Conservation (phyloP, 495 filamentous ascomycete species). For the Haplographium delicatum region DNA sequence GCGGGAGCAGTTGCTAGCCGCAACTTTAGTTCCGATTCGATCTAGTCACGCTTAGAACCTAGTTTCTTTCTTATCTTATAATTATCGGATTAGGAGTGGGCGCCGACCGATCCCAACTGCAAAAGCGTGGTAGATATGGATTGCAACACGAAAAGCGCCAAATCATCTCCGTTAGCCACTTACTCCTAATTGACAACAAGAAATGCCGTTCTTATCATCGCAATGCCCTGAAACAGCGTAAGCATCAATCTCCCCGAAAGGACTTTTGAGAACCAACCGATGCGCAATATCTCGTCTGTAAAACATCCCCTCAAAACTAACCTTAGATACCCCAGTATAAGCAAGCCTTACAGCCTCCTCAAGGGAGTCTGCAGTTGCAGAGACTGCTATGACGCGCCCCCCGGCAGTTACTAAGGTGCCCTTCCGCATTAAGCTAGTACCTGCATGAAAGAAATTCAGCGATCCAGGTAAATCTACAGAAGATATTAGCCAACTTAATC, state of each 20-base stretch:
- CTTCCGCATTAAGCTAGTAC: conserved; percentile 58
- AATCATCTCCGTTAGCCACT: too few species aligned
- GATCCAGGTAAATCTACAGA: conserved; percentile 42
- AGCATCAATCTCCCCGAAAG: background rate
- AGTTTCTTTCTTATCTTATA: too few species aligned
- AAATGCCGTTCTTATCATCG: too few species aligned
- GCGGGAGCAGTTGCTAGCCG: too few species aligned
- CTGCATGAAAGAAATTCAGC: conserved; percentile 78
- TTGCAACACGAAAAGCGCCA: too few species aligned
- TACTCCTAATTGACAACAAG: too few species aligned
- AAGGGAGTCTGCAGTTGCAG: conserved; percentile 66
- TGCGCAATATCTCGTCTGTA: conserved; percentile 89
- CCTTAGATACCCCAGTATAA: conserved; percentile 69
- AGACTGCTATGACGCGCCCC: conserved; percentile 84
- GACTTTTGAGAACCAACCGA: conserved; percentile 27
- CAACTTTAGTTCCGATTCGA: too few species aligned
- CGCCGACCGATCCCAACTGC: too few species aligned
- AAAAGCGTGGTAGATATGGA: too few species aligned
- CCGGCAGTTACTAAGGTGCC: conserved; percentile 67
- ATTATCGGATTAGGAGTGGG: too few species aligned
- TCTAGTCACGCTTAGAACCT: too few species aligned
- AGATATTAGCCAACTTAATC: conserved; percentile 10
- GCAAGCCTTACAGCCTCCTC: conserved; percentile 75
- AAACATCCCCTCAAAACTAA: conserved; percentile 83
- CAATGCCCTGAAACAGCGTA: too few species aligned